Percentiles rank a stretch among this genome's conserved stretches.
phyloP scores from a whole-genome alignment of 176 grass and related monocot genomes.

The Lolium perenne region DNA sequence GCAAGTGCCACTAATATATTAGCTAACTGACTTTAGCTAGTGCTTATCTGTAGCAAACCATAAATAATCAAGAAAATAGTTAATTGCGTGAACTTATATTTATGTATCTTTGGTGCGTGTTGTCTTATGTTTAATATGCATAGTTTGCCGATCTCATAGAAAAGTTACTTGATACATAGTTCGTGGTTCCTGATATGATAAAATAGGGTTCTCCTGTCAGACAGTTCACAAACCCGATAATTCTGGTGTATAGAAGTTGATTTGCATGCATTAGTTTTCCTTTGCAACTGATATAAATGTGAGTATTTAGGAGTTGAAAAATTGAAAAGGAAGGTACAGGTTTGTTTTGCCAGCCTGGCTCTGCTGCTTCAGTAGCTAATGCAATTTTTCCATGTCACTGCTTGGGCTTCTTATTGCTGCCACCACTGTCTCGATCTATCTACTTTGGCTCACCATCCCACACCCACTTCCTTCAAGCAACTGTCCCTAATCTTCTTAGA shows the following conservation, averaged over 20 bases:
- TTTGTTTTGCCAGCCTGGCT: neutral
- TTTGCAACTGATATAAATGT: neutral
- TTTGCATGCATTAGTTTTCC: neutral
- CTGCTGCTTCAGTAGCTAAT: neutral
- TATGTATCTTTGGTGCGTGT: neutral
- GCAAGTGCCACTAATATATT: slow-evolving; percentile 15
- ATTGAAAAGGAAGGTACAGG: neutral
- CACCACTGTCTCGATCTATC: neutral
- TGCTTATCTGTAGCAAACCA: neutral
- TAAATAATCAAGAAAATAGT: neutral
- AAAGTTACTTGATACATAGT: neutral
- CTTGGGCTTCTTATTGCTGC: neutral
- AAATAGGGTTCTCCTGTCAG: neutral
- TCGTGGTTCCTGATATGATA: neutral
- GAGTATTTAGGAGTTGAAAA: neutral
- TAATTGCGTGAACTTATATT: neutral
- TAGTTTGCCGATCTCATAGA: slow-evolving; percentile 9
- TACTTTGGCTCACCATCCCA: neutral
- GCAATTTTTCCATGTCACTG: neutral
- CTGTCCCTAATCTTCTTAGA: neutral
- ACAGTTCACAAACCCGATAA: neutral
- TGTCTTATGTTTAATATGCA: neutral
- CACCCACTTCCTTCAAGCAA: slow-evolving; percentile 12
- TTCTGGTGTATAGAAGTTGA: neutral
- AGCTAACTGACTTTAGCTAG: neutral